A percentile compares a stretch with the other conserved stretches of the same genome.
phyloP scores from a whole-genome alignment of 2,329 filamentous ascomycete genomes.

The Alternaria brassicae region DNA sequence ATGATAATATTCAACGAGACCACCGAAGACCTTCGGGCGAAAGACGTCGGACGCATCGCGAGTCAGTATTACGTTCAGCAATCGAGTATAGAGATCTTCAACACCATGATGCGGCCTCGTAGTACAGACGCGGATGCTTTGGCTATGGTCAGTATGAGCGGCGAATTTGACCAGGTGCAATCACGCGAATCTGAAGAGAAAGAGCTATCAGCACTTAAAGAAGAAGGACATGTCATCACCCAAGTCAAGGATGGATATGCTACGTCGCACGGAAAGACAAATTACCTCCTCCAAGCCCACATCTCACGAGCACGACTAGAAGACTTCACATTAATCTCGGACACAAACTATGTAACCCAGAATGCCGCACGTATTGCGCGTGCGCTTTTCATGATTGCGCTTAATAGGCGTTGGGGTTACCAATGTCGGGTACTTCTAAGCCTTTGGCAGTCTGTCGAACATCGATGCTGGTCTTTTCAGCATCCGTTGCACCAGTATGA shows the following conservation, averaged over 20 bases:
- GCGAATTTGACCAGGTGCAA: slow-evolving; percentile 97
- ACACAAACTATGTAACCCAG: slow-evolving; percentile 93
- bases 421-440: slow-evolving; percentile 91
- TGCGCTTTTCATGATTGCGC: slow-evolving; percentile 94
- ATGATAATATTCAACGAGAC: slow-evolving; percentile 99
- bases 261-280: slow-evolving; percentile 86
- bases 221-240: slow-evolving; percentile 72
- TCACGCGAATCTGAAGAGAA: slow-evolving; percentile 88
- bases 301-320: slow-evolving; percentile 88
- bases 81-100: slow-evolving; percentile 94
- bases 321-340: slow-evolving; percentile 91
- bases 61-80: slow-evolving; percentile 97
- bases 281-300: slow-evolving; percentile 91
- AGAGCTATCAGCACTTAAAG: slow-evolving; percentile 77
- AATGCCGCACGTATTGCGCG: slow-evolving; percentile 94
- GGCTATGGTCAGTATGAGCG: slow-evolving; percentile 96
- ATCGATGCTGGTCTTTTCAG: slow-evolving; percentile 91
- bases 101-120: slow-evolving; percentile 86
- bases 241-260: slow-evolving; percentile 74
- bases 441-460: slow-evolving; percentile 96
- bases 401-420: slow-evolving; percentile 94
- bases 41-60: slow-evolving; percentile 94
- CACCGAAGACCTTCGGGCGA: slow-evolving; percentile 90
- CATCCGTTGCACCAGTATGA: slow-evolving; percentile 97
- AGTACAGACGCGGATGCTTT: slow-evolving; percentile 91